Base-by-base conservation (phyloP, 1,284 basidiomycete species). In the Afroboletus lepidellus region DNA sequence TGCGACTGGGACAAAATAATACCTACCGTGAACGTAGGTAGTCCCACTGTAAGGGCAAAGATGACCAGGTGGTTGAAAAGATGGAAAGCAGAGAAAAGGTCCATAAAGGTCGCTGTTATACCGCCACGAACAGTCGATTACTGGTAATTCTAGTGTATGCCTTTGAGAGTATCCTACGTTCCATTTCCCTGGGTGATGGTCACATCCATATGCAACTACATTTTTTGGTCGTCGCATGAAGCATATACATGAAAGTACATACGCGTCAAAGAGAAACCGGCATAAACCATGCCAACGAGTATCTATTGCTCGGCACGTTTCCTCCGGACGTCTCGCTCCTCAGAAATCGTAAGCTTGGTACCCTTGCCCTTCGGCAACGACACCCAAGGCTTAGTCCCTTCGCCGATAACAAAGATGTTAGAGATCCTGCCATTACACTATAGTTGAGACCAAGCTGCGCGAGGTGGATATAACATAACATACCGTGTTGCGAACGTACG, bases 351-450 rank as follows among this genome's bases (percentile, higher is more conserved):
- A 60, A 97, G 88, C 77, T 95, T 95, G 72, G 87, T 89, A 78
- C 96, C 97, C 83, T 97, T 97, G 77, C 96, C 96, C 80, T 93
- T 95, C 66, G 96, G 96, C 69, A 99, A 79, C 46, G 96, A 98
- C 78, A 99, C 84, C 89, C 94, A 94, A 52, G 96, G 85, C 84
- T 99, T 99, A 73, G 73, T 81, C 57, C 93, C 94, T 77, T 96
- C 88, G 62, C 97, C 96, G 61, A 98, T 93, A 67, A 98, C 90
- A 77, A 99, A 98, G 72, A 99, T 92, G 84, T 99, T 99, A 69
- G 87, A 87, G 60, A 98, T 83, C 72, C 94, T 95, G 51, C 12
- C 58, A 25, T 46, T 24, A 12, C 32, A n/a, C 6, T 25, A 13
- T 3, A 62, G 46, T 43, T 57, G 36, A n/a, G 27, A 21, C 21